Conservation (phyloP, 306 rosid genomes). For the Ormosia emarginata region DNA sequence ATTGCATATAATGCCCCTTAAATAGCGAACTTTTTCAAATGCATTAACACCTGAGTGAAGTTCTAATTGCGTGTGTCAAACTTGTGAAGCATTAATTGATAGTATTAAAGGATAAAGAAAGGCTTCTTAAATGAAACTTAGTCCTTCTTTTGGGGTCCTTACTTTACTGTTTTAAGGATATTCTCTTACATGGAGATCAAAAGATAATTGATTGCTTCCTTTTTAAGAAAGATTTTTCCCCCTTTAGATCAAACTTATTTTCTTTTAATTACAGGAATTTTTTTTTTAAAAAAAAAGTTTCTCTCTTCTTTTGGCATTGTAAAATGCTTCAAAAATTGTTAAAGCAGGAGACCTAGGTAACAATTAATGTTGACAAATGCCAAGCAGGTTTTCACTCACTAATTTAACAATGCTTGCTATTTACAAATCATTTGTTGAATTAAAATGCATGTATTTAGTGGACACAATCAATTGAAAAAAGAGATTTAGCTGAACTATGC, state of each 20-base stretch:
- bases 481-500: neutral
- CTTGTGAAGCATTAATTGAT: neutral
- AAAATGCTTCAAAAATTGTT: slow-evolving; percentile 6
- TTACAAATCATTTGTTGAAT: neutral
- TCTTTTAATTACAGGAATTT: neutral
- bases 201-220: neutral
- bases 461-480: neutral
- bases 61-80: neutral
- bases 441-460: neutral
- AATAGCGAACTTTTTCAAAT: neutral
- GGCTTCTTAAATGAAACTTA: neutral
- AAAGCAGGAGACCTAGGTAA: neutral
- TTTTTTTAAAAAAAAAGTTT: neutral
- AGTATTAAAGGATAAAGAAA: neutral
- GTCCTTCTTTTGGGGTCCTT: neutral
- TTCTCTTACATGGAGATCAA: neutral
- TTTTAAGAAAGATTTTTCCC: neutral
- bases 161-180: too few species aligned
- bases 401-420: neutral
- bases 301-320: neutral
- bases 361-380: neutral
- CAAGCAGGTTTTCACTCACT: neutral
- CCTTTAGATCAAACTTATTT: neutral
- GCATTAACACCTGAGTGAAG: neutral
- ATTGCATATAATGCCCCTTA: neutral